Percentiles rank a stretch among this genome's conserved stretches.
phyloP scores from a whole-genome alignment of 345 rosid genomes.

The Atalantia buxifolia region DNA sequence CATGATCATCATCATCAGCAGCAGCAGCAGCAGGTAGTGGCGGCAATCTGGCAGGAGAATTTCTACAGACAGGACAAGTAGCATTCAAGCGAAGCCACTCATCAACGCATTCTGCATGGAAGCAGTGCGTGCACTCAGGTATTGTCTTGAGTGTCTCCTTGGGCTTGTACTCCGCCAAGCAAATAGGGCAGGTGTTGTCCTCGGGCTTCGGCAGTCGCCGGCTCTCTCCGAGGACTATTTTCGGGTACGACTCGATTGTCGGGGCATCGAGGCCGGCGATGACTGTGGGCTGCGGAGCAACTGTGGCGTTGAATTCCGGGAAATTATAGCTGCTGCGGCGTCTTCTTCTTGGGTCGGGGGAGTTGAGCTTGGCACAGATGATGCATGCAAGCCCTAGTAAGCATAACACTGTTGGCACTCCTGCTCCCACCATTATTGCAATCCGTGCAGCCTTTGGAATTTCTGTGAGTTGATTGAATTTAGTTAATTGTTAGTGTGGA shows the following conservation, averaged over 20 bases:
- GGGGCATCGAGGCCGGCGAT: slow-evolving; percentile 40
- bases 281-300: slow-evolving; percentile 15
- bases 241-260: slow-evolving; percentile 61
- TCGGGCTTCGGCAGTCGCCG: slow-evolving; percentile 39
- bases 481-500: no score
- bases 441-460: slow-evolving; percentile 41
- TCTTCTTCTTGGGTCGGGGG: slow-evolving; percentile 1
- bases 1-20: not conserved
- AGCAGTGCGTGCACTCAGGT: slow-evolving; percentile 65
- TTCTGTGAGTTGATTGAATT: slow-evolving; percentile 19
- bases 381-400: slow-evolving; percentile 35
- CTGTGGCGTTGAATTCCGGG: slow-evolving; percentile 19
- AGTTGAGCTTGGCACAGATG: slow-evolving; percentile 32
- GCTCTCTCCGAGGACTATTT: slow-evolving; percentile 41
- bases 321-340: slow-evolving; percentile 4
- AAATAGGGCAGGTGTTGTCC: slow-evolving; percentile 39
- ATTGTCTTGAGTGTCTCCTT: slow-evolving; percentile 36
- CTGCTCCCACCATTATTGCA: slow-evolving; percentile 49
- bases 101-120: slow-evolving; percentile 66
- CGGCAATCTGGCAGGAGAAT: slow-evolving; percentile 38
- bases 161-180: slow-evolving; percentile 39
- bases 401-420: slow-evolving; percentile 48
- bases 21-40: not conserved
- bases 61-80: slow-evolving; percentile 71
- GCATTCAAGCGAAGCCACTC: slow-evolving; percentile 63